A percentile compares a stretch with the other conserved stretches of the same genome.
phyloP scores from a whole-genome alignment of 257 asterid genomes.

The Schizonepeta tenuifolia region DNA sequence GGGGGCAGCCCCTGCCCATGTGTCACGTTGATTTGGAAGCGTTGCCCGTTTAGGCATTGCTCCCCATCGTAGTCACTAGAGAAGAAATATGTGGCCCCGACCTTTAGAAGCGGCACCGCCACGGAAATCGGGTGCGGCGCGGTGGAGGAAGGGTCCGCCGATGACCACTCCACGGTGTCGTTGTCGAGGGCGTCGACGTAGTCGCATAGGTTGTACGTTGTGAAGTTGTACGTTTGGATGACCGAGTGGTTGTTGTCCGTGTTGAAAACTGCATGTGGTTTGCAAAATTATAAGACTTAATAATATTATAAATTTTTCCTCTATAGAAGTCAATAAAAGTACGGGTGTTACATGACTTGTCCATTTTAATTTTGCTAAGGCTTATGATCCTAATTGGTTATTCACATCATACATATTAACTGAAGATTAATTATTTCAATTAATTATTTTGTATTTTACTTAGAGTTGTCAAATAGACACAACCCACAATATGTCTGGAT shows the following conservation, averaged over 20 bases:
- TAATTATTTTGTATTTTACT: too few species aligned
- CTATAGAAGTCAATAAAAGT: too few species aligned
- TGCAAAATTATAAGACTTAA: not conserved
- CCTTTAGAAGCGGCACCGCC: conserved; percentile 58
- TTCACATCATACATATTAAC: too few species aligned
- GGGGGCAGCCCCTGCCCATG: conserved; percentile 76
- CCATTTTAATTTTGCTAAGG: too few species aligned
- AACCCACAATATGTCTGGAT: too few species aligned
- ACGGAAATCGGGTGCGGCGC: conserved; percentile 47
- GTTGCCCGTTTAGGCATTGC: conserved; percentile 75
- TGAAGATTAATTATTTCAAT: too few species aligned
- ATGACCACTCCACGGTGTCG: conserved; percentile 73
- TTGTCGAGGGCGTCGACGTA: conserved; percentile 49
- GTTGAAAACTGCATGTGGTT: conserved; percentile 67
- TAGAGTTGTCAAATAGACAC: too few species aligned
- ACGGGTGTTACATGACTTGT: not conserved
- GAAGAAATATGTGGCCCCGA: conserved; percentile 68
- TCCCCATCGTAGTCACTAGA: conserved; percentile 90
- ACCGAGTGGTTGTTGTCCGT: conserved; percentile 87
- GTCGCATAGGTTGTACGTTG: conserved; percentile 62
- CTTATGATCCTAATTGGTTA: not conserved
- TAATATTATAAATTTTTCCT: too few species aligned
- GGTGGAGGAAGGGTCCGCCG: conserved; percentile 64
- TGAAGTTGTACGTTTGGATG: conserved; percentile 71
- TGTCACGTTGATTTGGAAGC: conserved; percentile 57